phyloP scores from a whole-genome alignment of 768 basidiomycete species.

The Tricholoma matsutake region DNA sequence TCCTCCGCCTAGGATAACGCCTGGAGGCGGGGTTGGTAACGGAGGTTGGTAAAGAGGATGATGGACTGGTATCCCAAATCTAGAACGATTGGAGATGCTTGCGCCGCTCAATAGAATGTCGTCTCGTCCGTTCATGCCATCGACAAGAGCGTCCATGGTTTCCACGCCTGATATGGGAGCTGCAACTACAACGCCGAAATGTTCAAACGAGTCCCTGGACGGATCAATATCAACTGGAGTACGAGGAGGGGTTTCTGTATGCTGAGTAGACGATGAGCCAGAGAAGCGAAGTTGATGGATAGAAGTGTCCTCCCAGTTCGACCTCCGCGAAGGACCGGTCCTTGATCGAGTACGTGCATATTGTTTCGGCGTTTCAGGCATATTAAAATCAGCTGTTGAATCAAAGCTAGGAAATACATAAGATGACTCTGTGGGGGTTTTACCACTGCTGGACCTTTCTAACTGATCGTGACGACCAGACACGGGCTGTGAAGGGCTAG shows the following conservation, averaged over 20 bases:
- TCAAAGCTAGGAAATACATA: slow-evolving; percentile 43
- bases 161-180: slow-evolving; percentile 80
- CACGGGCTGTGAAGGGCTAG: slow-evolving; percentile 11
- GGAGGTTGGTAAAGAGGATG: slow-evolving; percentile 84
- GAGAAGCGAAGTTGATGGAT: slow-evolving; percentile 60
- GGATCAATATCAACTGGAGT: slow-evolving; percentile 55
- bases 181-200: slow-evolving; percentile 67
- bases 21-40: slow-evolving; percentile 79
- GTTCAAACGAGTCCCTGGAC: slow-evolving; percentile 41
- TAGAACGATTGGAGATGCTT: slow-evolving; percentile 44
- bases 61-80: slow-evolving; percentile 56
- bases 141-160: slow-evolving; percentile 85
- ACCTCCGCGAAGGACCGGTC: slow-evolving; percentile 53
- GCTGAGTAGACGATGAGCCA: slow-evolving; percentile 61
- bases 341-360: slow-evolving; percentile 50
- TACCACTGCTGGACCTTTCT: not conserved
- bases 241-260: slow-evolving; percentile 69
- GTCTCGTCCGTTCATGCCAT: slow-evolving; percentile 83
- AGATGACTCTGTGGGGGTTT: slow-evolving; percentile 23
- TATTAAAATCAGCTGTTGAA: slow-evolving; percentile 25
- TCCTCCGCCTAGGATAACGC: slow-evolving; percentile 61
- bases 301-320: slow-evolving; percentile 41
- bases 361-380: slow-evolving; percentile 25
- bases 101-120: slow-evolving; percentile 41
- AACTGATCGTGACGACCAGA: slow-evolving; percentile 10